These are phyloP conservation scores for Trametes versicolor DNA, from an alignment of 1,284 basidiomycete species.

Conservation along the genomic window DNA sequence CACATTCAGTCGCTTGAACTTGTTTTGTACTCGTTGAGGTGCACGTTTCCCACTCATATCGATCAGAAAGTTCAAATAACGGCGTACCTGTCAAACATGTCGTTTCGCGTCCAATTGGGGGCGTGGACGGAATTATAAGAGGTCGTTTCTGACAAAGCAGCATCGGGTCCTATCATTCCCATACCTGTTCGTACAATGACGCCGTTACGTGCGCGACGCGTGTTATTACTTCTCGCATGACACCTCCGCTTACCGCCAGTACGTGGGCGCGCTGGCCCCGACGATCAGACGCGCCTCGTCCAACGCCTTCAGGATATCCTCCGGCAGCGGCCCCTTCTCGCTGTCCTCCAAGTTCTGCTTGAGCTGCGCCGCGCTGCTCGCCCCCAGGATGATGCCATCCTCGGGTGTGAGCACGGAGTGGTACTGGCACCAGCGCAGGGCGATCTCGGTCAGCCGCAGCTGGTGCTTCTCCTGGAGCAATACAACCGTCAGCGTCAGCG, in stretches of 20 bases:
- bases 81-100: no score
- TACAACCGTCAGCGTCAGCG: neutral
- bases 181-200: neutral
- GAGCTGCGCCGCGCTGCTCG: slow-evolving; percentile 50
- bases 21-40: no score
- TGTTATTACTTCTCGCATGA: neutral
- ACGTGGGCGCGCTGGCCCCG: slow-evolving; percentile 53
- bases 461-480: slow-evolving; percentile 50
- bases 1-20: no score
- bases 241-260: slow-evolving; percentile 54
- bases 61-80: no score
- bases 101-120: no score
- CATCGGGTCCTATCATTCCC: neutral
- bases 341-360: slow-evolving; percentile 49
- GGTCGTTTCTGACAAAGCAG: neutral
- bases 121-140: no score
- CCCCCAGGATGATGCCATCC: slow-evolving; percentile 54
- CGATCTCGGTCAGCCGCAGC: slow-evolving; percentile 54
- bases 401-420: slow-evolving; percentile 53
- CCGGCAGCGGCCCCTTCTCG: slow-evolving; percentile 60
- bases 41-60: no score
- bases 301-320: slow-evolving; percentile 59
- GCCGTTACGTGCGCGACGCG: neutral
- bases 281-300: slow-evolving; percentile 60
- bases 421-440: slow-evolving; percentile 56